phyloP scores from a whole-genome alignment of 305 asterid genomes.

The Fraxinus xanthoxyloides region DNA sequence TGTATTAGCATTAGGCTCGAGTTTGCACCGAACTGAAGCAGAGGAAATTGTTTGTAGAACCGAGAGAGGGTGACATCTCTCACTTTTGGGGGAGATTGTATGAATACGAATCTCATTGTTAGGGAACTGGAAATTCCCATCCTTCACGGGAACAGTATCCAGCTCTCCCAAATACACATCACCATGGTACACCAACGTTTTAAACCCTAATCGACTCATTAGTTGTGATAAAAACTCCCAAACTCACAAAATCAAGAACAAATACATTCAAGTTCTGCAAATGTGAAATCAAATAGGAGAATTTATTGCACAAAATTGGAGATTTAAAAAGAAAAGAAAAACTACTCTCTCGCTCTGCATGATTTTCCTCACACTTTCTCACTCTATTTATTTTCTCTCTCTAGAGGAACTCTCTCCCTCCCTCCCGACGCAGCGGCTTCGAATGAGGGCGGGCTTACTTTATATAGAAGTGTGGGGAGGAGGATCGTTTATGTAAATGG shows the following conservation, averaged over 20 bases:
- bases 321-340: not conserved
- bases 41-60: slow-evolving; percentile 74
- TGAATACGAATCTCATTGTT: slow-evolving; percentile 88
- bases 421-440: slow-evolving; percentile 40
- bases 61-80: slow-evolving; percentile 83
- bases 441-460: slow-evolving; percentile 30
- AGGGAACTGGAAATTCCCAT: slow-evolving; percentile 64
- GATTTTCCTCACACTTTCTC: slow-evolving; percentile 32
- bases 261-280: slow-evolving; percentile 21
- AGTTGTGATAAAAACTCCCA: not conserved
- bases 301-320: not conserved
- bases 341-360: slow-evolving; percentile 25
- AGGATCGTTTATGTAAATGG: slow-evolving; percentile 22
- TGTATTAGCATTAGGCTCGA: slow-evolving; percentile 60
- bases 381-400: slow-evolving; percentile 27
- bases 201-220: slow-evolving; percentile 94
- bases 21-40: slow-evolving; percentile 72
- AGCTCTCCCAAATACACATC: slow-evolving; percentile 74
- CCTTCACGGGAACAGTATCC: slow-evolving; percentile 61
- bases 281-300: slow-evolving; percentile 9
- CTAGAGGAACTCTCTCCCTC: slow-evolving; percentile 22
- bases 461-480: slow-evolving; percentile 40
- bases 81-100: slow-evolving; percentile 59
- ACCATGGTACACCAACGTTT: slow-evolving; percentile 72
- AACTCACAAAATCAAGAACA: not conserved